Percentiles rank a stretch among this genome's conserved stretches.
phyloP scores from a whole-genome alignment of 1,284 basidiomycete genomes.

The Cryptococcus depauperatus region DNA sequence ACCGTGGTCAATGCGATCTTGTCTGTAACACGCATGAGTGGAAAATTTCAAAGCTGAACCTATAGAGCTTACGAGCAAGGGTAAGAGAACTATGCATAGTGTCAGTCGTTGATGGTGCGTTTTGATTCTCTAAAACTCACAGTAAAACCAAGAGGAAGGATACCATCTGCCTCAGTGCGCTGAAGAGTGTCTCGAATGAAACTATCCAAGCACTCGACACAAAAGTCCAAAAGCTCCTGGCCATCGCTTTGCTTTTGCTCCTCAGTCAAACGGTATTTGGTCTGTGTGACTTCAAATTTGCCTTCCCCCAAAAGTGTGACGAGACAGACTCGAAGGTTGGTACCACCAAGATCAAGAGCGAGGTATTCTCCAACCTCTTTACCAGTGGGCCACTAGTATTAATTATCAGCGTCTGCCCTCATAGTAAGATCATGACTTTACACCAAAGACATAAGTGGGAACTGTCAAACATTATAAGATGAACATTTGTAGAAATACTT shows the following conservation, averaged over 20 bases:
- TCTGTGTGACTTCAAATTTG: slow-evolving; percentile 95
- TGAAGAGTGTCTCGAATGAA: slow-evolving; percentile 66
- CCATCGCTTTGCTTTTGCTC: slow-evolving; percentile 99
- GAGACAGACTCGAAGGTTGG: slow-evolving; percentile 94
- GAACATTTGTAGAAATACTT: not conserved
- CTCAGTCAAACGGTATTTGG: slow-evolving; percentile 92
- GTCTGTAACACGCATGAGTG: slow-evolving; percentile 49
- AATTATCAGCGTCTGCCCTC: not conserved
- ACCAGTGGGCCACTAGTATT: slow-evolving; percentile 70
- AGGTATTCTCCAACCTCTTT: slow-evolving; percentile 84
- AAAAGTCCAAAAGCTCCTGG: slow-evolving; percentile 91
- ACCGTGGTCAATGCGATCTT: slow-evolving; percentile 90
- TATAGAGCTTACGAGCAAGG: slow-evolving; percentile 64
- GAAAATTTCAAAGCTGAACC: not conserved
- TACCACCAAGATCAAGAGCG: slow-evolving; percentile 91
- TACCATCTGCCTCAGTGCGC: slow-evolving; percentile 59
- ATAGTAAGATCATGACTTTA: slow-evolving; percentile 17
- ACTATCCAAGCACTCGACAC: slow-evolving; percentile 82
- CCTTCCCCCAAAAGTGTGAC: slow-evolving; percentile 84
- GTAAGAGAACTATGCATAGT: slow-evolving; percentile 67
- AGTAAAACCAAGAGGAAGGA: slow-evolving; percentile 85
- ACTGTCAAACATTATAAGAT: slow-evolving; percentile 51
- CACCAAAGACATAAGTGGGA: slow-evolving; percentile 90
- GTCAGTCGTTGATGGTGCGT: not conserved
- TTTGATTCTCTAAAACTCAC: slow-evolving; percentile 48